Evolutionary conservation across 2,329 filamentous ascomycete genomes (phyloP).

Genomic region (Orbilia oligospora): DNA sequence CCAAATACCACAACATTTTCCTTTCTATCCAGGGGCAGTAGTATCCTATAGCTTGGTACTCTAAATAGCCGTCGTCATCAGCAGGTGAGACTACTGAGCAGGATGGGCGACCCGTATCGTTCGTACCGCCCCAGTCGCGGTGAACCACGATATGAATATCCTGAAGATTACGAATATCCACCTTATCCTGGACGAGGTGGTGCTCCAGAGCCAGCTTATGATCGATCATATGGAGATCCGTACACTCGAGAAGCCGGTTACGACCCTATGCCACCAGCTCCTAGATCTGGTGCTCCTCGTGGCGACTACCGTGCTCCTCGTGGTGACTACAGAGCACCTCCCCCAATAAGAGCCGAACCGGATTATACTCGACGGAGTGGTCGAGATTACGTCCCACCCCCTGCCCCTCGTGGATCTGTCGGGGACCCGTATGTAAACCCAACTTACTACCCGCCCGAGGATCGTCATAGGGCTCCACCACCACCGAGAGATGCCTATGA

Average conservation of each 20-base stretch:
- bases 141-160: constrained; percentile 28
- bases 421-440: constrained; percentile 47
- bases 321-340: constrained; percentile 7
- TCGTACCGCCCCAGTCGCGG: constrained; percentile 2
- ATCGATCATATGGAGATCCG: constrained; percentile 18
- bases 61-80: constrained; percentile 32
- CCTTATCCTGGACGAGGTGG: constrained; percentile 18
- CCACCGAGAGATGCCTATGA: constrained; percentile 37
- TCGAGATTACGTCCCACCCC: constrained; percentile 34
- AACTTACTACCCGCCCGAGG: constrained; percentile 41
- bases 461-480: constrained; percentile 30
- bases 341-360: constrained; percentile 26
- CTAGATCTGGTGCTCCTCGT: constrained; percentile 39
- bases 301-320: constrained; percentile 34
- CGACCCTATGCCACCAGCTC: constrained; percentile 33
- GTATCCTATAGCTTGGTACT: constrained; percentile 18
- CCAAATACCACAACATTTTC: constrained; percentile 22
- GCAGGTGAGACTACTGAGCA: constrained; percentile 30
- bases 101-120: constrained; percentile 54
- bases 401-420: constrained; percentile 35
- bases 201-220: constrained; percentile 30
- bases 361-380: constrained; percentile 31
- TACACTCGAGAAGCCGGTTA: constrained; percentile 30
- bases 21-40: constrained; percentile 17
- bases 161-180: constrained; percentile 27